A percentile compares a stretch with the other conserved stretches of the same genome.
phyloP scores from a whole-genome alignment of 495 filamentous ascomycete genomes.

The Hyaloscypha bicolor region DNA sequence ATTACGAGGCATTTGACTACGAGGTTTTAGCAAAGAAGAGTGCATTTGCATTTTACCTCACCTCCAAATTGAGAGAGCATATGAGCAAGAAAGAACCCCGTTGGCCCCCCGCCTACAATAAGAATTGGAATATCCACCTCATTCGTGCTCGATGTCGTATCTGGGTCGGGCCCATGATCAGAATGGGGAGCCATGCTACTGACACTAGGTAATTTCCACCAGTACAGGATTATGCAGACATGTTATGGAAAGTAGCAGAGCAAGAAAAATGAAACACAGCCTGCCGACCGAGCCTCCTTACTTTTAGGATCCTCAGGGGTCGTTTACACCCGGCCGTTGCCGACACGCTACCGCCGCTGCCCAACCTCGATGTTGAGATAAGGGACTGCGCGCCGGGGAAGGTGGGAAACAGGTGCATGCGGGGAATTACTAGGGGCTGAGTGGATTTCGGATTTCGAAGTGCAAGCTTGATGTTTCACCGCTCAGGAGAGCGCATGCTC shows the following conservation, averaged over 20 bases:
- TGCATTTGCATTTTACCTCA: constrained; percentile 3
- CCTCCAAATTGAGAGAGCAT: constrained; percentile 29
- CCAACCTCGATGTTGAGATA: neutral
- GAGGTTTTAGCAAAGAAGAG: neutral
- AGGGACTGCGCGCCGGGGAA: neutral
- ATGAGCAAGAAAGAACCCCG: constrained; percentile 36
- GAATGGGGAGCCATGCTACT: constrained; percentile 20
- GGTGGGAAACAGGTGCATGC: neutral
- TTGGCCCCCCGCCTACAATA: constrained; percentile 42
- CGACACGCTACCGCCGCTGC: neutral
- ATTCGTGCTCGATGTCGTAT: neutral
- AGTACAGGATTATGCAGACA: neutral
- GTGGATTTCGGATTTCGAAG: neutral
- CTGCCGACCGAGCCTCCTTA: neutral
- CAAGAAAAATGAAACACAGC: neutral
- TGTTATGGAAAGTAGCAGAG: neutral
- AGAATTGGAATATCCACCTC: constrained; percentile 34
- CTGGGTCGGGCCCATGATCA: neutral
- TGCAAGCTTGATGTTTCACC: neutral
- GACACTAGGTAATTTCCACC: neutral
- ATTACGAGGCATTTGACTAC: constrained; percentile 28
- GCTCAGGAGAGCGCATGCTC: neutral
- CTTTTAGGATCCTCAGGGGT: neutral
- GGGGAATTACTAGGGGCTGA: neutral
- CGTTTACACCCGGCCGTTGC: neutral